Evolutionary conservation across 495 filamentous ascomycete species (phyloP).

Genomic region (Aspergillus sclerotiicarbonarius): DNA sequence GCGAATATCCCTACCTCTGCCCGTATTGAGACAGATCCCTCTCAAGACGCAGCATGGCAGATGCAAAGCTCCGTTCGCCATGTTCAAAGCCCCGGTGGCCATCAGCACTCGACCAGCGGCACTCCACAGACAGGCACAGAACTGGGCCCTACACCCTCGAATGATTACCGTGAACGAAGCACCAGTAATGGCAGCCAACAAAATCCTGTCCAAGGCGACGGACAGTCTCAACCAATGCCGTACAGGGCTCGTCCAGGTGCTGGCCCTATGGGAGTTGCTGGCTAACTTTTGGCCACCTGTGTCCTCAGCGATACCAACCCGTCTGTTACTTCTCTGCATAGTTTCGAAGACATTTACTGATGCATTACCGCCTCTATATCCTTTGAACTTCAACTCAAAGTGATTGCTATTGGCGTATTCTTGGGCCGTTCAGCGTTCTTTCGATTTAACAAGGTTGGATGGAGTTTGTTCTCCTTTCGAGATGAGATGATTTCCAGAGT

Average conservation of each 20-base stretch:
- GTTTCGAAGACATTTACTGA: constrained; percentile 16
- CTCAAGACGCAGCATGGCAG: constrained; percentile 67
- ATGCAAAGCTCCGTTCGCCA: constrained; percentile 79
- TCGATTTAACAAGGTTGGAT: constrained; percentile 34
- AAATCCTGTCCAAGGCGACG: constrained; percentile 27
- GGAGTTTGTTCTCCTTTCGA: constrained; percentile 30
- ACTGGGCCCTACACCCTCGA: constrained; percentile 26
- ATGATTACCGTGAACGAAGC: constrained; percentile 39
- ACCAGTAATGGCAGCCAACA: constrained; percentile 42
- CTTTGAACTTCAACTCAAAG: constrained; percentile 19
- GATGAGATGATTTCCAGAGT: constrained; percentile 27
- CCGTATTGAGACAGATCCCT: constrained; percentile 77
- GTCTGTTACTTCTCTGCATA: constrained; percentile 23
- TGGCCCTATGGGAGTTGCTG: constrained; percentile 47
- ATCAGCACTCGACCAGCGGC: constrained; percentile 35
- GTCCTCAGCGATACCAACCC: constrained; percentile 15
- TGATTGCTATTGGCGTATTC: constrained; percentile 16
- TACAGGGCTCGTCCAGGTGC: constrained; percentile 42
- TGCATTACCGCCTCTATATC: constrained; percentile 5
- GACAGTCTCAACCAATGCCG: constrained; percentile 33
- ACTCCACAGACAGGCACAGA: constrained; percentile 31
- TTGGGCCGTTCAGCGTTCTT: constrained; percentile 37
- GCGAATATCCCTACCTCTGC: constrained; percentile 44
- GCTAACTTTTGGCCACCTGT: constrained; percentile 23
- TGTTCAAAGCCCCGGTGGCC: constrained; percentile 59